Base-by-base conservation (phyloP, 2,329 filamentous ascomycete genomes). In the Colletotrichum euphorbiae region DNA sequence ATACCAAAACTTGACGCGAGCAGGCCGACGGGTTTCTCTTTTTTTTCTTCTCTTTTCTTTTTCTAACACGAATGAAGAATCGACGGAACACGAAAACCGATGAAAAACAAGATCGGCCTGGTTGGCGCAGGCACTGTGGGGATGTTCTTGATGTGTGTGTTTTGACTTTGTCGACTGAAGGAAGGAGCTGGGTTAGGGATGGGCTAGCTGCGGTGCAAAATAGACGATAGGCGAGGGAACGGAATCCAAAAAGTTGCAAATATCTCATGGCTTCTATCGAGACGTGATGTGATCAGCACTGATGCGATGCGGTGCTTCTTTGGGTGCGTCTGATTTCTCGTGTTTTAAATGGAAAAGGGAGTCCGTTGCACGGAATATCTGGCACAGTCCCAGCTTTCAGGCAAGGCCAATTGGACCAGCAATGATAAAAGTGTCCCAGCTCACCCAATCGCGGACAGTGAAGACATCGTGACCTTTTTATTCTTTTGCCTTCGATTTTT, bases 1-100 rank as follows among this genome's bases (percentile, higher is more conserved):
- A 68, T 68, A 68, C 60, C 65, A 68, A 40, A 63, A 54, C 40
- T 40, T 58, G 21, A 36, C 46, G 50, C 45, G 33, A 62, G 58
- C 13, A 13, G 8, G 40, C 52, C 43, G 9, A 36, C 15, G 36
- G 21, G 24, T n/a, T 28, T 58, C 42, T 46, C 13, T 13, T 46
- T 13, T 58, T 58, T 15, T 3, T 6, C 11, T 28, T 28, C 28
- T 28, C 28, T 28, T 28, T 28, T 31, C 15, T 36, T 24, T 40
- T 51, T 6, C 21, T 7, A 19, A 40, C 3, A n/a, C 13, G 33
- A 40, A 24, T 15, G 19, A 43, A 56, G 36, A 48, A 15, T 24
- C 21, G 45, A 24, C 13, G 7, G 45, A 48, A 48, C 4, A 38
- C 36, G 36, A 15, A 38, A 38, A 28, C 7, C 6, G 28, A 28